Conservation (phyloP, 805 yeast species). For the Ogataea haglerorum region DNA sequence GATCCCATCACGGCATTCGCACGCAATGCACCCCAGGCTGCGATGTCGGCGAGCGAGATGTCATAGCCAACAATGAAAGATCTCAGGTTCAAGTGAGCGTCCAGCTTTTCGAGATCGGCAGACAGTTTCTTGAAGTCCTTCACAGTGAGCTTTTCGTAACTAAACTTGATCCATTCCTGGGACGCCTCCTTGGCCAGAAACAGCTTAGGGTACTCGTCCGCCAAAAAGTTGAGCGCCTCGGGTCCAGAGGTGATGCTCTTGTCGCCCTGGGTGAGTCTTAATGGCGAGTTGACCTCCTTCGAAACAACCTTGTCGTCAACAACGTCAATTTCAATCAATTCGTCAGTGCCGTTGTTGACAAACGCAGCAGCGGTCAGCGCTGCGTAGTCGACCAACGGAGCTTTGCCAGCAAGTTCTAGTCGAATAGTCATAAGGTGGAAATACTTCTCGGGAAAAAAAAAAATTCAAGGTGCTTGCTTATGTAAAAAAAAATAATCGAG, state of each 20-base stretch:
- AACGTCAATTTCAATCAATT: conserved; percentile 56
- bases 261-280: conserved; percentile 44
- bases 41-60: conserved; percentile 76
- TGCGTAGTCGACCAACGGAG: conserved; percentile 77
- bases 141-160: conserved; percentile 63
- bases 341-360: conserved; percentile 51
- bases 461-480: conserved; percentile 7
- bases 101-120: conserved; percentile 73
- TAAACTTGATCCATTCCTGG: conserved; percentile 64
- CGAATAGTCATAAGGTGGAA: conserved; percentile 33
- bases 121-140: conserved; percentile 88
- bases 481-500: conserved; percentile 1
- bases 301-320: conserved; percentile 71
- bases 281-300: conserved; percentile 36
- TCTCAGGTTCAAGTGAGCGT: conserved; percentile 79
- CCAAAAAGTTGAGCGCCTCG: conserved; percentile 47
- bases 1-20: conserved; percentile 93
- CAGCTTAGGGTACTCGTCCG: conserved; percentile 49
- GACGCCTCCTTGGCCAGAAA: conserved; percentile 38
- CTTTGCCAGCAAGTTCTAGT: conserved; percentile 79
- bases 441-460: neutral
- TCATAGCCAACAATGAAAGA: conserved; percentile 68
- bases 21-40: conserved; percentile 91
- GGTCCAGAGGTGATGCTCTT: conserved; percentile 40
- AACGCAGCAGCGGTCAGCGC: conserved; percentile 75